Base-by-base conservation (phyloP, 1,139 yeast genomes). In the Geotrichum klebahnii region DNA sequence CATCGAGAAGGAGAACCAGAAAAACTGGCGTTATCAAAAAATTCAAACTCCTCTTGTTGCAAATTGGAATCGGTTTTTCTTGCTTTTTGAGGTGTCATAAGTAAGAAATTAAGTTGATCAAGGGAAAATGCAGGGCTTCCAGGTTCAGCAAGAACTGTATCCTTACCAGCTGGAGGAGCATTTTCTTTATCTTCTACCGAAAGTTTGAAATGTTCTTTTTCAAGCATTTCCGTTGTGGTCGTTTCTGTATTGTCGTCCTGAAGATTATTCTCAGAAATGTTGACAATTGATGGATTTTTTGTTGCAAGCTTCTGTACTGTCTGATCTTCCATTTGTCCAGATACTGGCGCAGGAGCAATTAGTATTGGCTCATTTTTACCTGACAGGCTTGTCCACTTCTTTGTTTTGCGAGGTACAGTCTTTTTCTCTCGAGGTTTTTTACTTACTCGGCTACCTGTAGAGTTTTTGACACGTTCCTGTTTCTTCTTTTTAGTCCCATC, bases 1-100 rank as follows among this genome's bases (percentile, higher is more conserved):
- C 52, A 48, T 20, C 43, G 46, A 6, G 52, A 44, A 8, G 52
- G 52, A 3, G 52, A 48, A n/a, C 52, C 52, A 3, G 52, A 32
- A 33, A 48, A 48, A 4, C 36, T 29, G 8, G 52, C 26, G 12
- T 23, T 12, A 23, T 44, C 48, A 23, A 48, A 44, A 24, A 48
- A 39, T 14, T 36, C 48, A 38, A 48, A 48, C 6, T 47, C 50
- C 45, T 48, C 51, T 5, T 22, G 8, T 6, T 34, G 24, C n/a
- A n/a, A n/a, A 29, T 20, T 35, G 20, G 31, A 10, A 12, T 44
- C 42, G 3, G 29, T 31, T 4, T 29, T 35, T n/a, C 47, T 37
- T 5, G 33, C 17, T 24, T 44, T 44, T 26, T 44, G 40, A 2
- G 47, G 47, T 1, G 47, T 44, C 34, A 29, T 19, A 9, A 44